Conservation (phyloP, 1,139 yeast genomes). For the Suhomyces taliae region DNA sequence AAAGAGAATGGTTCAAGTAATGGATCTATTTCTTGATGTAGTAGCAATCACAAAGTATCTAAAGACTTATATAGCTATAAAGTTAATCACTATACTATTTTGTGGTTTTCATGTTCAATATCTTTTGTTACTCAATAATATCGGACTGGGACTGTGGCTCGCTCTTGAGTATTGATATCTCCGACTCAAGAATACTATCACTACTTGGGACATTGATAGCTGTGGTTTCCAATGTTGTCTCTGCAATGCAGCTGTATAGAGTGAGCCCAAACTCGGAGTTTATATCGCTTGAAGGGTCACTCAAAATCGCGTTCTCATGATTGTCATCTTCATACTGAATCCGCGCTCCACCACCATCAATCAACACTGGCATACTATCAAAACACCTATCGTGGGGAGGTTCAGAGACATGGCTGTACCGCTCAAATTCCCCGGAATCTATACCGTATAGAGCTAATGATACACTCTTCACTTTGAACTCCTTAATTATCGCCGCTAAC, state of each 20-base stretch:
- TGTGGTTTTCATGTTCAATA: not conserved
- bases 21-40: too few species aligned
- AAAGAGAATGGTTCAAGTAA: too few species aligned
- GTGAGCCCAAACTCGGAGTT: not conserved
- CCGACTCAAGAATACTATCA: not conserved
- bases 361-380: constrained; percentile 10
- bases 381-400: not conserved
- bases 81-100: too few species aligned
- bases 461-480: constrained; percentile 18
- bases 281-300: not conserved
- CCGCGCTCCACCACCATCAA: constrained; percentile 6
- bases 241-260: not conserved
- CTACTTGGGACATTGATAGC: not conserved
- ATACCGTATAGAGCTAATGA: constrained; percentile 23
- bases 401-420: constrained; percentile 8
- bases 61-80: too few species aligned
- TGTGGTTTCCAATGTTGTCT: not conserved
- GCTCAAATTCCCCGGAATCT: constrained; percentile 7
- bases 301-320: not conserved
- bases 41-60: too few species aligned
- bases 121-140: not conserved
- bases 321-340: not conserved
- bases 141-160: not conserved
- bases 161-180: not conserved
- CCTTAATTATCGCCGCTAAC: constrained; percentile 21